Evolutionary conservation across 768 basidiomycete species (phyloP), one percentile per base, ranked within the genome.

Genomic region (Boletus fagicola): DNA sequence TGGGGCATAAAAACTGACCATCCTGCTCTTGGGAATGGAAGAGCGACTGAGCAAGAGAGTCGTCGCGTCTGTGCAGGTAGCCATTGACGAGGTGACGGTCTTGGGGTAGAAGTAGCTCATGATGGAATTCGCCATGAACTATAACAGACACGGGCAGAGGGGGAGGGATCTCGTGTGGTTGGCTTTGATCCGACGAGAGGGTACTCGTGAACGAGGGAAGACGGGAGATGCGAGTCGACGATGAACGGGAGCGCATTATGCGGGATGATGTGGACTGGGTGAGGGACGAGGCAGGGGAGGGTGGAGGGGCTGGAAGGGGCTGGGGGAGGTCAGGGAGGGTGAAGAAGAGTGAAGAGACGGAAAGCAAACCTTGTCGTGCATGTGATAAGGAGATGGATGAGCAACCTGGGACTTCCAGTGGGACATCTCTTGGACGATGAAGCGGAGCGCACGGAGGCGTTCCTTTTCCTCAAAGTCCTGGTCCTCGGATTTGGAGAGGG

Each of bases 351-450:
- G 5, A 7, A 26, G 5, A 35, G n/a, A 42, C 10, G 2, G 1
- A 20, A 26, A 3, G 0, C n/a, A 3, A 7, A 73, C 57, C 65
- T 64, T 56, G 58, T 63, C 57, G 38, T 35, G 56, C 2, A 39
- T 9, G 49, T 24, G 36, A 28, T 24, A 53, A 20, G 61, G 61
- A 1, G 61, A 52, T 1, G 44, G 22, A 0, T 38, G 49, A 3
- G 42, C 30, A 0, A 51, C 42, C 2, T 62, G 51, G 1, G 65
- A 57, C 20, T 67, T 65, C 59, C 62, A 72, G 33, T 63, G 65
- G 0, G 66, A 62, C 74, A 75, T 75, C 60, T 75, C 72, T 33
- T 70, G 73, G 4, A 75, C 65, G 57, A 75, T 72, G 53, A 72
- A 74, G 22, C 68, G 66, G 54, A 76, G 69, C 0, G 75, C 62